Percentiles rank a stretch among this genome's conserved stretches.
Evolutionary conservation across 139 green algal genomes (phyloP).

Genomic region (Yamagishiella unicocca): DNA sequence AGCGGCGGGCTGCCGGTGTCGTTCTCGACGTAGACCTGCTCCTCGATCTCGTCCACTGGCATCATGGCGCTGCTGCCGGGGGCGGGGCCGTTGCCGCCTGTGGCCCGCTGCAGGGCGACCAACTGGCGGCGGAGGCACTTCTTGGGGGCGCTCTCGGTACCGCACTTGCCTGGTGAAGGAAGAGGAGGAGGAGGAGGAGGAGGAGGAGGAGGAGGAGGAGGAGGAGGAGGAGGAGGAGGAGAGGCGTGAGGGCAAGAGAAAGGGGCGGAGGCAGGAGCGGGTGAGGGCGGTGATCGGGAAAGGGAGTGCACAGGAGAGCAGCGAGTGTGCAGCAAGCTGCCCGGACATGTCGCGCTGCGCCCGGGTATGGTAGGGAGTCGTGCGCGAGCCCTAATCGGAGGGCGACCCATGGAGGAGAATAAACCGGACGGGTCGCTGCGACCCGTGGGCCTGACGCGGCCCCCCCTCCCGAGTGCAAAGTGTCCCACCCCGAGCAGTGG

Average conservation of each 20-base stretch:
- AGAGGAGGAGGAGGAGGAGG: background rate
- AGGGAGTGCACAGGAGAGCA: no score
- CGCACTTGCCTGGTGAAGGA: conserved; percentile 65
- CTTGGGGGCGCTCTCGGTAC: conserved; percentile 67
- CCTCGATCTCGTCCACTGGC: background rate
- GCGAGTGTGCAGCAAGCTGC: no score
- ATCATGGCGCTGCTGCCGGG: background rate
- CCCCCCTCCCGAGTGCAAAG: no score
- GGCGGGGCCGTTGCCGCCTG: background rate
- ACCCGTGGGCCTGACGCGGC: no score
- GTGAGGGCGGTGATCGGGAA: background rate
- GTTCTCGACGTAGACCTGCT: background rate
- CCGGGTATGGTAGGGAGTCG: no score
- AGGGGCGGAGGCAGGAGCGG: background rate
- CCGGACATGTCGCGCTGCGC: no score
- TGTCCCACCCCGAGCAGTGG: no score
- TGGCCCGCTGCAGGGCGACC: conserved; percentile 35
- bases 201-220: background rate
- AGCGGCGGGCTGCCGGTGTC: background rate
- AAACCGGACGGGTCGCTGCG: no score
- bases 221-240: no score
- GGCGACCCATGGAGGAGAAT: no score
- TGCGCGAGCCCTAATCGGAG: no score
- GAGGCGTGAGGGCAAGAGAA: no score
- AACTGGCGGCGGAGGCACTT: conserved; percentile 69